Base-by-base conservation (phyloP, 164 flowering plant species). In the Nelumbo lutea region DNA sequence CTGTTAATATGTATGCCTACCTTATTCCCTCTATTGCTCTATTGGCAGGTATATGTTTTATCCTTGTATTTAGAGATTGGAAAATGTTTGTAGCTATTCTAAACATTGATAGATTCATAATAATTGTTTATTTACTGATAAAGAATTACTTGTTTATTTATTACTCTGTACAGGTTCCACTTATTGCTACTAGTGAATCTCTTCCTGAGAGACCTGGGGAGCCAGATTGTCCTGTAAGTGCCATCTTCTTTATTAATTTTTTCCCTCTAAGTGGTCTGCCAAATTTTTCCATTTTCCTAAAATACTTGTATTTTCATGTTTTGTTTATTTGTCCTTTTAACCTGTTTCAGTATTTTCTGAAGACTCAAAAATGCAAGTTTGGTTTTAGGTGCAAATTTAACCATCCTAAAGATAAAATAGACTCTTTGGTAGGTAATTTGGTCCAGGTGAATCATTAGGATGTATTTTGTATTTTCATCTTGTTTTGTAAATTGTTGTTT, bases 211-310 rank as follows among this genome's bases (percentile, higher is more conserved):
- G 96, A 79, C 92, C 89, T 2, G 97, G 93, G 70, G 90, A 83
- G 70, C 93, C 93, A 61, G 98, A 88, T 78, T 96, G 99, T 79
- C 97, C 97, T 39, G 99, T 96, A 84, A 82, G 92, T 59, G n/a
- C 40, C 52, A 1, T 41, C 40, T 43, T 62, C 4, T 45, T 8
- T 53, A 2, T 45, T 11, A 63, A 11, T 7, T 51, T 56, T 60
- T 39, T 61, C 5, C 5, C 1, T n/a, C 7, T 42, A 8, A 4
- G 3, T 42, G 9, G 44, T 53, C 13, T 51, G 0, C 27, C 4
- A 46, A 13, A 5, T 62, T 47, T 65, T 50, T 65, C n/a, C 55
- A 27, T 46, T 15, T 11, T 42, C 55, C 55, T 14, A 5, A 6
- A 4, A 10, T 6, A 47, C 42, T 57, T 64, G 11, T 8, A 27